A percentile compares a stretch with the other conserved stretches of the same genome.
Evolutionary conservation across 2,329 filamentous ascomycete genomes (phyloP).

Genomic region (Plenodomus biglobosus): DNA sequence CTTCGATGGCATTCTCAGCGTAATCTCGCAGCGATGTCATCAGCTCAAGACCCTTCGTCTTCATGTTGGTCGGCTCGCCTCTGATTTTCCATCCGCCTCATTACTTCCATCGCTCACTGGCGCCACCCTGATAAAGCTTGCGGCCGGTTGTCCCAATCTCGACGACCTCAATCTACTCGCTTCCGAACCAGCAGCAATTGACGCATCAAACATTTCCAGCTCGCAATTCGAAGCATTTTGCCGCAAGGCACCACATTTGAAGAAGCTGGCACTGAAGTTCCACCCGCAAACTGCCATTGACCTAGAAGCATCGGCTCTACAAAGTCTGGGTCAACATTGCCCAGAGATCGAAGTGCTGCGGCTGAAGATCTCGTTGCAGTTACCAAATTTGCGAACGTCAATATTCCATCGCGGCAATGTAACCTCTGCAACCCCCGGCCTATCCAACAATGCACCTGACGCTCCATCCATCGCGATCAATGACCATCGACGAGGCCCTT

Average conservation of each 20-base stretch:
- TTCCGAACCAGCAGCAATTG: conserved; percentile 30
- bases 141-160: conserved; percentile 24
- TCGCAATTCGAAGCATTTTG: conserved; percentile 35
- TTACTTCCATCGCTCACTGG: conserved; percentile 27
- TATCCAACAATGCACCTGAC: not conserved
- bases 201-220: conserved; percentile 30
- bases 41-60: conserved; percentile 27
- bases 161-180: conserved; percentile 31
- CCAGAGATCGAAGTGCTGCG: conserved; percentile 28
- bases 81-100: conserved; percentile 26
- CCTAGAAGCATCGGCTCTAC: conserved; percentile 28
- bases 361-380: conserved; percentile 27
- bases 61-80: conserved; percentile 26
- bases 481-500: not conserved
- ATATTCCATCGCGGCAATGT: not conserved
- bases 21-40: conserved; percentile 17
- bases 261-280: conserved; percentile 29
- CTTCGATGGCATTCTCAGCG: conserved; percentile 24
- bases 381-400: conserved; percentile 13
- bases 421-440: not conserved
- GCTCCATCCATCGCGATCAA: conserved; percentile 7
- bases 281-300: conserved; percentile 27
- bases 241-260: conserved; percentile 21
- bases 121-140: conserved; percentile 21
- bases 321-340: conserved; percentile 32